Percentiles rank a stretch among this genome's conserved stretches.
These are phyloP conservation scores for Pyrus betulifolia DNA, from an alignment of 306 rosid species.

Conservation along the genomic window DNA sequence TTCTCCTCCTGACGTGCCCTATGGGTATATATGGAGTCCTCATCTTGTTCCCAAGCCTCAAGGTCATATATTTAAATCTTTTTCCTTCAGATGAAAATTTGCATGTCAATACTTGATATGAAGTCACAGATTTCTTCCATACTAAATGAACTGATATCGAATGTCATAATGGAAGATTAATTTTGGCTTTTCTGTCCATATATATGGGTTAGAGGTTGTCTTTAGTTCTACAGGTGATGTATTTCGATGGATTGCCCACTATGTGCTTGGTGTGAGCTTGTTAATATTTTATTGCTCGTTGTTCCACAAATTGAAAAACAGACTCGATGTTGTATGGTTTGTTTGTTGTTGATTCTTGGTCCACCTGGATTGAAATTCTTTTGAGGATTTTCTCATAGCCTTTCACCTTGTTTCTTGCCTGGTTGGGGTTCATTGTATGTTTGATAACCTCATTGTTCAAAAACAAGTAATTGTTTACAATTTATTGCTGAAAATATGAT, in stretches of 20 bases:
- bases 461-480: not conserved
- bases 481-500: no score
- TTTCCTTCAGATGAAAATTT: not conserved
- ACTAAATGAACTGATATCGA: not conserved
- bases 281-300: not conserved
- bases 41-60: slow-evolving; percentile 93
- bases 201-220: not conserved
- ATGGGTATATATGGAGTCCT: slow-evolving; percentile 94
- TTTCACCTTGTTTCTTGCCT: not conserved
- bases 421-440: not conserved
- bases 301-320: not conserved
- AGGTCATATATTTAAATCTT: slow-evolving; percentile 39
- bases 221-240: not conserved
- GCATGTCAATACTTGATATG: slow-evolving; percentile 4
- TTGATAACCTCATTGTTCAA: not conserved
- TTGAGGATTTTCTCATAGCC: not conserved
- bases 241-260: not conserved
- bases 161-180: not conserved
- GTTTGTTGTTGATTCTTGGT: not conserved
- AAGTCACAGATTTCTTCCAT: not conserved
- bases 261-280: not conserved
- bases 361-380: not conserved
- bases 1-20: slow-evolving; percentile 53
- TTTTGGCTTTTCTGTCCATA: not conserved
- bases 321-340: not conserved